Conservation (phyloP, 345 rosid species). For the Moricandia arvensis region DNA sequence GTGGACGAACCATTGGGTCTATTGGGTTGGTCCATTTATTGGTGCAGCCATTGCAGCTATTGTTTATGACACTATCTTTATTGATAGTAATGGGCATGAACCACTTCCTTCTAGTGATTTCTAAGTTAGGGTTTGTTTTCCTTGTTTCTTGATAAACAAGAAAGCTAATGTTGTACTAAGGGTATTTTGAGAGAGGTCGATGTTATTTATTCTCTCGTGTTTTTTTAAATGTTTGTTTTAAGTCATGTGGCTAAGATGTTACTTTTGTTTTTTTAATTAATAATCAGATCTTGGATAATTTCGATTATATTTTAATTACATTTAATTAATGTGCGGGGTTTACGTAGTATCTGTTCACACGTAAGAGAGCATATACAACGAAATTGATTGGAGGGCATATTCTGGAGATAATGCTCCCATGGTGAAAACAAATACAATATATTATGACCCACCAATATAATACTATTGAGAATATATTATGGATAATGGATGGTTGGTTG, state of each 20-base stretch:
- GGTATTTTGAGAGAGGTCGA: neutral
- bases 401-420: slow-evolving; percentile 29
- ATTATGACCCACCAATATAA: slow-evolving; percentile 23
- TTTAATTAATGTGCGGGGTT: neutral
- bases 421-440: slow-evolving; percentile 13
- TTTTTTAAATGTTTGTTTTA: neutral
- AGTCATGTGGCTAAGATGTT: slow-evolving; percentile 18
- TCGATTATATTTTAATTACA: neutral
- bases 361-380: slow-evolving; percentile 7
- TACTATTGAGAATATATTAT: neutral
- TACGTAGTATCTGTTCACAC: slow-evolving; percentile 21
- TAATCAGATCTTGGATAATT: slow-evolving; percentile 4
- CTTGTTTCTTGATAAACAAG: slow-evolving; percentile 9
- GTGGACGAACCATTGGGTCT: slow-evolving; percentile 92
- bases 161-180: slow-evolving; percentile 3
- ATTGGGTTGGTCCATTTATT: slow-evolving; percentile 84
- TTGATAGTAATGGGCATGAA: slow-evolving; percentile 52
- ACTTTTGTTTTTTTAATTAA: slow-evolving; percentile 3
- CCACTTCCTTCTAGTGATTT: slow-evolving; percentile 66
- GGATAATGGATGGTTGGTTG: slow-evolving; percentile 12
- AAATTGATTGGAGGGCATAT: slow-evolving; percentile 9
- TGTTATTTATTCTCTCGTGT: neutral
- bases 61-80: slow-evolving; percentile 61
- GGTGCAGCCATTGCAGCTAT: slow-evolving; percentile 77
- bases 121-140: slow-evolving; percentile 21